Conservation (phyloP, 1,139 yeast genomes). For the Schwanniomyces etchellsii region DNA sequence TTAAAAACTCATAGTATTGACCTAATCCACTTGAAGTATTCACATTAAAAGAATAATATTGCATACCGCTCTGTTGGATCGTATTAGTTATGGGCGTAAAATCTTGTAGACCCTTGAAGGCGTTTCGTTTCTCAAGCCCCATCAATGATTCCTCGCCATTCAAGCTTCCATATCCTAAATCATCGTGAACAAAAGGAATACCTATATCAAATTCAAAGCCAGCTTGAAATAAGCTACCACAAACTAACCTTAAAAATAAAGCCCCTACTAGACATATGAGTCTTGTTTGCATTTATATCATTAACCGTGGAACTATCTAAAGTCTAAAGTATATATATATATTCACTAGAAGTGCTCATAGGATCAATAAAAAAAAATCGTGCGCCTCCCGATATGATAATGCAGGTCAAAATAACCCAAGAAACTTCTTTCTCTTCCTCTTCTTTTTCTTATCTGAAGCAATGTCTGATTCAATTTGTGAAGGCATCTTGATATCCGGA, state of each 20-base stretch:
- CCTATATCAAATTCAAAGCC: slow-evolving; percentile 10
- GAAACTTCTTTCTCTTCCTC: slow-evolving; percentile 29
- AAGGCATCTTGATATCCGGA: slow-evolving; percentile 24
- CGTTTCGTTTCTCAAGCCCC: slow-evolving; percentile 1
- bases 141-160: too few relatives aligned
- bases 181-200: slow-evolving; percentile 3
- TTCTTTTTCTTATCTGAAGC: slow-evolving; percentile 8
- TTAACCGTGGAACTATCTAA: not conserved
- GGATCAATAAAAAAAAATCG: too few relatives aligned
- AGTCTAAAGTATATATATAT: not conserved
- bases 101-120: slow-evolving; percentile 31
- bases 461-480: slow-evolving; percentile 2
- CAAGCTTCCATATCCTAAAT: not conserved
- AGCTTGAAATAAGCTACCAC: slow-evolving; percentile 5
- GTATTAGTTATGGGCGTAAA: slow-evolving; percentile 39
- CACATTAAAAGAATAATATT: slow-evolving; percentile 40
- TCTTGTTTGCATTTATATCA: not conserved
- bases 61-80: slow-evolving; percentile 34
- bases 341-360: not conserved
- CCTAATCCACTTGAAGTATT: slow-evolving; percentile 43
- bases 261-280: too few relatives aligned
- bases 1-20: slow-evolving; percentile 45
- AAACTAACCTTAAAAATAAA: slow-evolving; percentile 4
- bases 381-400: too few relatives aligned
- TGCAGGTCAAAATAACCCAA: slow-evolving; percentile 26